Base-by-base conservation (phyloP, 2,329 filamentous ascomycete species). In the Akanthomyces muscarius region DNA sequence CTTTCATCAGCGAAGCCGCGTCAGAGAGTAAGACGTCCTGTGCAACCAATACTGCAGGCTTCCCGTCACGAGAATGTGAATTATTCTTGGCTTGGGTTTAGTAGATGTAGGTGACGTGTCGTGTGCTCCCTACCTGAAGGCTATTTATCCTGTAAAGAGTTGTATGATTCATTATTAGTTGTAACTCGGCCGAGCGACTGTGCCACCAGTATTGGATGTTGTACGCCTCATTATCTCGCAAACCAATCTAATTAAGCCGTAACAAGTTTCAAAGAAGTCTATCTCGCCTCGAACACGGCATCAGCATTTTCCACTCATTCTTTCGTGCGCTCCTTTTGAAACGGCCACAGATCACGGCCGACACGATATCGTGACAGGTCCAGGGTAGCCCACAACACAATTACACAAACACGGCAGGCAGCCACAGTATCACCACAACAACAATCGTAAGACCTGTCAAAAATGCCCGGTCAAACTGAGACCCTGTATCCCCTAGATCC, bases 41-140 rank as follows among this genome's bases (percentile, higher is more conserved):
- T 58, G 55, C 48, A 41, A 58, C 55, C 55, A 58, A 58, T 21
- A 58, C 18, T 33, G 23, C 52, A 23, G 33, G 30, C 41, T 23
- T 57, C 33, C 33, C 21, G 21, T 44, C 14, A 56, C 47, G 23
- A 30, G 33, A 50, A 1, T 18, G 47, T 50, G 8, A 50, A 28
- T 25, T 2, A 28, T 30, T 48, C 21, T 50, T 14, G 25, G 28
- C 28, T 25, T 25, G 21, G 8, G 21, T 55, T 38, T 44, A 41
- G 53, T 30, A 45, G 8, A 3, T 5, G 11, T 6, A 21, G 11
- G 33, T 56, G 53, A 56, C 53, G 38, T 54, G 51, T 41, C 51
- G 8, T 54, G 51, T 53, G 13, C 50, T 30, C 25, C 18, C 11
- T 30, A 21, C 14, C 0, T 1, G 21, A 16, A 38, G 51, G 51